phyloP scores from a whole-genome alignment of 495 filamentous ascomycete species.

The Lasiosphaeriaceae sp. region DNA sequence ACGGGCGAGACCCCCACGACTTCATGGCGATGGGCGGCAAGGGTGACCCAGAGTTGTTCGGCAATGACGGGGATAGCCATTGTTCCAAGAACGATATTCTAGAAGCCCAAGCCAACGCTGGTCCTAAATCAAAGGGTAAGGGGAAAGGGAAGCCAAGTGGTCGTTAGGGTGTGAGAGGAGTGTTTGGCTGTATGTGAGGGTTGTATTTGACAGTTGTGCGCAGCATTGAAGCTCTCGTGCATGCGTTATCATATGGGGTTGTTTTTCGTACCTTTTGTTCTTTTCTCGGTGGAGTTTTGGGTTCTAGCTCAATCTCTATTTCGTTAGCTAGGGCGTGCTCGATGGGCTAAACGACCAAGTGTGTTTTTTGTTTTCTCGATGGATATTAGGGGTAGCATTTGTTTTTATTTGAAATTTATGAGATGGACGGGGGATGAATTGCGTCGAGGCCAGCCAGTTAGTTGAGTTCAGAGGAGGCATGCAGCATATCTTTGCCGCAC shows the following conservation, averaged over 20 bases:
- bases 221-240: neutral
- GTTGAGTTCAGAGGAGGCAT: no score
- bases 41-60: conserved; percentile 75
- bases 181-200: neutral
- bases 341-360: no score
- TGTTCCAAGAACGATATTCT: conserved; percentile 37
- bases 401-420: neutral
- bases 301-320: neutral
- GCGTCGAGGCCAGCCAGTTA: no score
- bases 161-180: neutral
- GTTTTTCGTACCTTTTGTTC: neutral
- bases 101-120: conserved; percentile 16
- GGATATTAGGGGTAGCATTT: neutral
- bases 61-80: conserved; percentile 53
- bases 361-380: neutral
- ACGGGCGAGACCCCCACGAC: conserved; percentile 61
- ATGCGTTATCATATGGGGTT: neutral
- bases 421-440: neutral
- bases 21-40: conserved; percentile 80
- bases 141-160: conserved; percentile 22
- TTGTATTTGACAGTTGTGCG: neutral
- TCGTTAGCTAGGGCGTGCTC: neutral
- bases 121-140: conserved; percentile 21
- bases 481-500: no score
- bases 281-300: neutral